A percentile compares a stretch with the other conserved stretches of the same genome.
phyloP scores from a whole-genome alignment of 2,329 filamentous ascomycete genomes.

The Stachybotrys chlorohalonatus region DNA sequence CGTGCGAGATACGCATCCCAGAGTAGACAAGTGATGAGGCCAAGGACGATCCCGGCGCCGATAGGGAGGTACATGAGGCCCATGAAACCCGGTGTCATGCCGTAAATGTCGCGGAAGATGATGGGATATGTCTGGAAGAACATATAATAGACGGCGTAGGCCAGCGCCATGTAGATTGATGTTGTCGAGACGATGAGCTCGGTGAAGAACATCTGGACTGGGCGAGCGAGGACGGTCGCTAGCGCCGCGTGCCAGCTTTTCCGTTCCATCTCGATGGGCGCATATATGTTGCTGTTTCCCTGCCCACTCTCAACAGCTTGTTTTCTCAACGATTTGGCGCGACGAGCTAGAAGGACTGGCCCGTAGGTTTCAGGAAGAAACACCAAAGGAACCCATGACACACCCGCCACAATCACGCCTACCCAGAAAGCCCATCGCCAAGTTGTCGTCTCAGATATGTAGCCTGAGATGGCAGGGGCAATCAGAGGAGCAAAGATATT shows the following conservation, averaged over 20 bases:
- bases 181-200: background rate
- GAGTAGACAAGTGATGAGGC: background rate
- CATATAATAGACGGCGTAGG: background rate
- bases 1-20: background rate
- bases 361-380: background rate
- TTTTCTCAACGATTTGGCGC: background rate
- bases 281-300: background rate
- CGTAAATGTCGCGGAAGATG: background rate
- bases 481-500: background rate
- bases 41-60: background rate
- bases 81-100: background rate
- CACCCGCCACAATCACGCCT: background rate
- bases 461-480: background rate
- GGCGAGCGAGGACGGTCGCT: background rate
- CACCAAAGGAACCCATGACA: background rate
- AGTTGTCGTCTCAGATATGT: background rate
- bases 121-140: background rate
- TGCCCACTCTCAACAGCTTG: background rate
- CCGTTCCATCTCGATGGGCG: background rate
- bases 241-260: background rate
- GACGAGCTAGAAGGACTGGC: background rate
- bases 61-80: constrained; percentile 1
- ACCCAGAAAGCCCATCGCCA: background rate
- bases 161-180: background rate
- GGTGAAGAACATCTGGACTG: background rate